These are phyloP conservation scores for Paramecium sexaurelia DNA, from an alignment of 73 alveolate species.

Conservation along the genomic window DNA sequence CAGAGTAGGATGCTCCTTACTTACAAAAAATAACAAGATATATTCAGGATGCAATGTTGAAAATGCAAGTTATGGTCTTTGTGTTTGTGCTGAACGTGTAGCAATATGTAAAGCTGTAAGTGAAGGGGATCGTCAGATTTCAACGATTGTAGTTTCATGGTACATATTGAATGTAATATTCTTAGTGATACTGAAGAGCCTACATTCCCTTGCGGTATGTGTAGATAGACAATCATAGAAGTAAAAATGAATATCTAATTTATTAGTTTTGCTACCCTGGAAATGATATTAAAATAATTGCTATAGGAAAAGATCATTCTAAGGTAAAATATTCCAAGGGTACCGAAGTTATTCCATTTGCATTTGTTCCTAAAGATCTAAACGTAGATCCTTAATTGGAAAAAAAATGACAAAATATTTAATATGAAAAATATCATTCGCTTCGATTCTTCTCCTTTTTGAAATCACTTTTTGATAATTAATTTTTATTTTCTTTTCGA, in stretches of 20 bases:
- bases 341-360: not conserved
- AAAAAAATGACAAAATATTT: not conserved
- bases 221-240: conserved; percentile 3
- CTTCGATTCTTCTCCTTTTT: too few relatives aligned
- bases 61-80: conserved; percentile 63
- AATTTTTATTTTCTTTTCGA: not conserved
- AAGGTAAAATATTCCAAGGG: not conserved
- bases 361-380: conserved; percentile 11
- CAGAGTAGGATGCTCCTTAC: conserved; percentile 58
- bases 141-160: conserved; percentile 6
- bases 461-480: not conserved
- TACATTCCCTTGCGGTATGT: conserved; percentile 28
- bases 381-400: not conserved
- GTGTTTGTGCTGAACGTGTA: conserved; percentile 62
- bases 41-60: conserved; percentile 57
- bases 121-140: conserved; percentile 13
- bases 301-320: not conserved
- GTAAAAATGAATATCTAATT: not conserved
- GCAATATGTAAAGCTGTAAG: conserved; percentile 19
- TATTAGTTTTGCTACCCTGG: not conserved
- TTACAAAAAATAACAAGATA: conserved; percentile 25
- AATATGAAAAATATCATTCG: not conserved
- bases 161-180: not conserved
- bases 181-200: not conserved
- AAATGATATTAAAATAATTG: not conserved